Base-by-base conservation (phyloP, 2,329 filamentous ascomycete genomes). In the Ascochyta koolunga region DNA sequence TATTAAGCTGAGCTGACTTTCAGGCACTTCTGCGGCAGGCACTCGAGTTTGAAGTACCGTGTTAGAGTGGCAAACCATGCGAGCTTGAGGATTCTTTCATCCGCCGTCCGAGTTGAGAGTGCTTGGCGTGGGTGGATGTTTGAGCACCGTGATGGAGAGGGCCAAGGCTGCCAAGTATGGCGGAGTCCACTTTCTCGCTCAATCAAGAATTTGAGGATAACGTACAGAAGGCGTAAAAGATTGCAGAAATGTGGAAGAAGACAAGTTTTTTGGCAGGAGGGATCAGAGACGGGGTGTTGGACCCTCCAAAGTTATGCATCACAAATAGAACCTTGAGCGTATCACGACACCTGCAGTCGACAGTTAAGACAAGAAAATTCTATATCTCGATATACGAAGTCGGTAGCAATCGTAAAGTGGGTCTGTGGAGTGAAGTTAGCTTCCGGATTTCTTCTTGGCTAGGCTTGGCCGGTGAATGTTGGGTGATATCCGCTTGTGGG, bases 81-180 rank as follows among this genome's bases (percentile, higher is more conserved):
- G 40, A 29, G 9, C 21, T 37, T 44, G 47, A 57, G 64, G 58
- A 62, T 38, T 54, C 50, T 62, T 49, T 25, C 37, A 51, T 35
- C 39, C 27, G 40, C 31, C 50, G 37, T 41, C 50, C 21, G 9
- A 38, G 35, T 38, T 50, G 35, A 33, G 35, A 24, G 29, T 33
- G 35, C 59, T 63, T 65, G 62, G 60, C 57, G 49, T 54, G 53
- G 51, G 54, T 56, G 59, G 59, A 54, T 46, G 47, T 47, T 47
- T 65, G 68, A 69, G 67, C 49, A 72, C 69, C 68, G 36, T 71
- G 69, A 66, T 70, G 69, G 58, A 54, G 39, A 45, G 40, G 31
- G 52, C 53, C 46, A 56, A 56, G 51, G 42, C 36, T 47, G 53
- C 53, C 53, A 56, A 56, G 53, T 39, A 49, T 42, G 29, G 46